phyloP scores from a whole-genome alignment of 331 rosid genomes.

The Stylosanthes scabra region DNA sequence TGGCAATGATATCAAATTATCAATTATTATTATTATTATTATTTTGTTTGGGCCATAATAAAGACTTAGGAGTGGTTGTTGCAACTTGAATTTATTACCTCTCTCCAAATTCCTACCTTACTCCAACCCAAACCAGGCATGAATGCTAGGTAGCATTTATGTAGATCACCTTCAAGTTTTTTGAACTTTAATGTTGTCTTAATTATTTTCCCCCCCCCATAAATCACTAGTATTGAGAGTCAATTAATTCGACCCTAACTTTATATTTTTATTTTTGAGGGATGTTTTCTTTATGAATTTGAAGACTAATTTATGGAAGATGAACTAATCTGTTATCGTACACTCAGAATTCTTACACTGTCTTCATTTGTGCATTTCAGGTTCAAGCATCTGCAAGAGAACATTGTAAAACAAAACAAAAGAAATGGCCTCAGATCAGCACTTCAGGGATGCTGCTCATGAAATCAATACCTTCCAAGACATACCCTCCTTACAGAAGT shows the following conservation, averaged over 20 bases:
- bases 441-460: conserved; percentile 43
- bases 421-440: conserved; percentile 59
- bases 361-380: conserved; percentile 38
- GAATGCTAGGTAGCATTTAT: conserved; percentile 14
- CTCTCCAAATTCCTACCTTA: conserved; percentile 18
- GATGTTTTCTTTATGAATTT: conserved; percentile 1
- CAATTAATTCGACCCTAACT: neutral
- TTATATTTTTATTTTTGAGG: neutral
- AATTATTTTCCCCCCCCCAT: too few species aligned
- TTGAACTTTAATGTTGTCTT: neutral
- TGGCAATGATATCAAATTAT: neutral
- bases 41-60: neutral
- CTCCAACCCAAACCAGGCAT: conserved; percentile 1
- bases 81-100: conserved; percentile 18
- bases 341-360: conserved; percentile 22
- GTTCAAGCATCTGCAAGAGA: conserved; percentile 28
- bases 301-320: neutral
- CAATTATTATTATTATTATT: too few species aligned
- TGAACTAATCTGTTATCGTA: conserved; percentile 16
- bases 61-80: conserved; percentile 6
- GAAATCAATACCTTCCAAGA: conserved; percentile 45
- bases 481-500: conserved; percentile 42
- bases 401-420: neutral
- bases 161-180: neutral
- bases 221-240: too few species aligned